Conservation (phyloP, 1,284 basidiomycete species). For the Puccinia horiana region DNA sequence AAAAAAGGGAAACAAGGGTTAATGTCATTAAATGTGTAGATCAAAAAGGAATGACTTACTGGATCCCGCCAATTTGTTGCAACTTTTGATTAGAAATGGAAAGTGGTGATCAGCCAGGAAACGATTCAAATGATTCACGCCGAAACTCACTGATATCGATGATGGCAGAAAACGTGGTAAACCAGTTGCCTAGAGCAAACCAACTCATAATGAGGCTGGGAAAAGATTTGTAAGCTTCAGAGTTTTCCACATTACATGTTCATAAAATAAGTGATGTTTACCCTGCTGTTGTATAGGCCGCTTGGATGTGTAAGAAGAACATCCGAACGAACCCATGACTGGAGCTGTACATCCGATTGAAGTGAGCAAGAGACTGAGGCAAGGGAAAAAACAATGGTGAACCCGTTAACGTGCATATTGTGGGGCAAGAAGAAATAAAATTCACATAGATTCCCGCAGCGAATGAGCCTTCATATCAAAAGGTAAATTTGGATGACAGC, state of each 20-base stretch:
- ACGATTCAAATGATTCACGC: neutral
- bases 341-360: constrained; percentile 83
- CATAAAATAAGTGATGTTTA: neutral
- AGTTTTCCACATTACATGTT: neutral
- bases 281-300: constrained; percentile 63
- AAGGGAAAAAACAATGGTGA: neutral
- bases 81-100: constrained; percentile 12
- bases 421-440: neutral
- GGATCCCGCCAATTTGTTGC: constrained; percentile 48
- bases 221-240: neutral
- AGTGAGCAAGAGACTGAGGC: constrained; percentile 84
- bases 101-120: neutral
- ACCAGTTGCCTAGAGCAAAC: constrained; percentile 55
- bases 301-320: constrained; percentile 90
- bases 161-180: constrained; percentile 44
- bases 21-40: neutral
- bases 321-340: constrained; percentile 72
- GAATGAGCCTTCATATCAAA: constrained; percentile 33
- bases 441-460: constrained; percentile 47
- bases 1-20: neutral
- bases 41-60: constrained; percentile 16
- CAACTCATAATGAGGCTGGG: constrained; percentile 59
- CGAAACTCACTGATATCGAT: constrained; percentile 44
- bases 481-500: neutral
- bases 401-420: no score